Conservation (phyloP, 176 grass and related monocot genomes). For the Avena eriantha region DNA sequence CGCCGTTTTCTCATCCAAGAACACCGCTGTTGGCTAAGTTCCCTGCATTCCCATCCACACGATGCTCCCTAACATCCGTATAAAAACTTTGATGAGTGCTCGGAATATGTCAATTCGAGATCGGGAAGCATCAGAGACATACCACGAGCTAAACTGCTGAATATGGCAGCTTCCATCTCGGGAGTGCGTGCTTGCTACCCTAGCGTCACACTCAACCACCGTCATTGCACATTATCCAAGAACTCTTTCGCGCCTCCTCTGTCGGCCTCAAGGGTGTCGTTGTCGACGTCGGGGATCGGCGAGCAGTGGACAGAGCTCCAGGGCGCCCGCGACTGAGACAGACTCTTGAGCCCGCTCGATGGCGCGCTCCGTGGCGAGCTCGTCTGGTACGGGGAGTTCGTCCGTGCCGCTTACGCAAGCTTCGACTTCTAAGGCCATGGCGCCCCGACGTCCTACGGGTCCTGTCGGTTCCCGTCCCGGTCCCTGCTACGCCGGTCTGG, state of each 20-base stretch:
- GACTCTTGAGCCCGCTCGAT: constrained; percentile 58
- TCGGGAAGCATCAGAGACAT: neutral
- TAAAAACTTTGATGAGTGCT: neutral
- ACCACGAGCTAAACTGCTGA: neutral
- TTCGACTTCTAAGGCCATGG: constrained; percentile 45
- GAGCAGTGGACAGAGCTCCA: constrained; percentile 57
- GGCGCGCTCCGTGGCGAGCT: constrained; percentile 55
- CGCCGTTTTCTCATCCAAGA: neutral
- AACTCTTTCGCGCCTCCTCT: constrained; percentile 17
- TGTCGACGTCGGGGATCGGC: constrained; percentile 29
- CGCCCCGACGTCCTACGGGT: constrained; percentile 37
- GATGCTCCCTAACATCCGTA: neutral
- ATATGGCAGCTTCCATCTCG: constrained; percentile 43
- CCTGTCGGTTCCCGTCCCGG: constrained; percentile 50
- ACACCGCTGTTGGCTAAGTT: neutral
- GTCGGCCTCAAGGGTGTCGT: neutral
- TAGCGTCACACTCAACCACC: neutral
- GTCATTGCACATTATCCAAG: neutral
- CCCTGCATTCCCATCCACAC: neutral
- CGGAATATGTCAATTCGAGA: neutral
- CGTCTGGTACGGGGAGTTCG: constrained; percentile 61
- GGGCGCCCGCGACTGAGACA: constrained; percentile 53
- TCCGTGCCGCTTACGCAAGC: constrained; percentile 51
- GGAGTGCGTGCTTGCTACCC: constrained; percentile 32
- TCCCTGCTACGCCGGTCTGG: constrained; percentile 50